phyloP scores from a whole-genome alignment of 2,329 filamentous ascomycete species.

The Ceratocystis huliohia region DNA sequence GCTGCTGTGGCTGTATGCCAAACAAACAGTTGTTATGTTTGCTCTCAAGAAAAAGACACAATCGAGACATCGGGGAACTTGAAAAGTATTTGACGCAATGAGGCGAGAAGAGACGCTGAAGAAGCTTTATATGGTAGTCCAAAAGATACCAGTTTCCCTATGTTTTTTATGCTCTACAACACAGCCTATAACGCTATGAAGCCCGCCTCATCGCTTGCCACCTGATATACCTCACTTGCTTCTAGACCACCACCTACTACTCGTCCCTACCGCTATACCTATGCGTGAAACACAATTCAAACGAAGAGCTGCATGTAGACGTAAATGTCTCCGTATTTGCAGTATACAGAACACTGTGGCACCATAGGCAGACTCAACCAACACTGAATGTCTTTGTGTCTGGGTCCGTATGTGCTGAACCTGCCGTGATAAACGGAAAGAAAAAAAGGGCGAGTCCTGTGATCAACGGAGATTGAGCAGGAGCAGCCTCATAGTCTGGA shows the following conservation, averaged over 20 bases:
- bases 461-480: not conserved
- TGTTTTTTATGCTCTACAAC: not conserved
- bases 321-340: not conserved
- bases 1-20: not conserved
- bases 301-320: not conserved
- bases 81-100: not conserved
- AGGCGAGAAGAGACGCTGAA: not conserved
- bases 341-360: not conserved
- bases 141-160: too few relatives aligned
- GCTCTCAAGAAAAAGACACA: not conserved
- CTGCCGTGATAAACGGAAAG: not conserved
- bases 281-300: not conserved
- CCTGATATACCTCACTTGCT: not conserved
- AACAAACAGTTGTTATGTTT: not conserved
- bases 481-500: not conserved
- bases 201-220: not conserved
- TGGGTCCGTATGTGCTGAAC: conserved; percentile 4
- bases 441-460: not conserved
- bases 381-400: not conserved
- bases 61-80: not conserved
- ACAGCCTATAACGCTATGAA: not conserved
- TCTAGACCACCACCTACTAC: not conserved
- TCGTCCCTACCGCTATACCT: not conserved
- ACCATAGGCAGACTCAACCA: not conserved
- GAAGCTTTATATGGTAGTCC: not conserved